Percentiles rank a stretch among this genome's conserved stretches.
Evolutionary conservation across 2,329 filamentous ascomycete species (phyloP).

Genomic region (Sordariomycetes sp.): DNA sequence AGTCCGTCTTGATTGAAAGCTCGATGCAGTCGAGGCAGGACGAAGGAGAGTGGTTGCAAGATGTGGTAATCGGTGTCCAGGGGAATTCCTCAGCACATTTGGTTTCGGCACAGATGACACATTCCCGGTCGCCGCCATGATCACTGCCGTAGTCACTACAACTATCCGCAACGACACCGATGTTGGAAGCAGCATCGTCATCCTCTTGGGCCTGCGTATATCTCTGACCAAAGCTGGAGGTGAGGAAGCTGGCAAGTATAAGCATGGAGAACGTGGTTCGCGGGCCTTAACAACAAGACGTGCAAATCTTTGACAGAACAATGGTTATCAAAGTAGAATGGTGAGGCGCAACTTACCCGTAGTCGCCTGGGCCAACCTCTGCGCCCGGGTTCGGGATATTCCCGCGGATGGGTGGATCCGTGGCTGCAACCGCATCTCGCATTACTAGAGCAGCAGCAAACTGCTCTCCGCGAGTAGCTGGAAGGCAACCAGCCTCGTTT

Average conservation of each 20-base stretch:
- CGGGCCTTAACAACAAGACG: background rate
- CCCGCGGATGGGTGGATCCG: background rate
- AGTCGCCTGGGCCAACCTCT: background rate
- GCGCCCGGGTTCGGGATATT: background rate
- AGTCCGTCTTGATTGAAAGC: slow-evolving; percentile 18
- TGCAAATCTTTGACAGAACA: background rate
- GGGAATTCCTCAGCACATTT: slow-evolving; percentile 18
- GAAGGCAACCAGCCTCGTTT: background rate
- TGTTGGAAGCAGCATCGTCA: background rate
- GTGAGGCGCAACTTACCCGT: background rate
- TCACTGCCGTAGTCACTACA: background rate
- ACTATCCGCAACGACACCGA: background rate
- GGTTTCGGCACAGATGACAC: slow-evolving; percentile 20
- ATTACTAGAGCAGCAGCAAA: background rate
- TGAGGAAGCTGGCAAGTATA: background rate
- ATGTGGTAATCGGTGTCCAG: slow-evolving; percentile 15
- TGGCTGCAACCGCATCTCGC: background rate
- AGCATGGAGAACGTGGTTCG: background rate
- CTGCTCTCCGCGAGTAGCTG: background rate
- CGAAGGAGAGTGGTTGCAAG: slow-evolving; percentile 18
- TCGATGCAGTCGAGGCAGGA: slow-evolving; percentile 21
- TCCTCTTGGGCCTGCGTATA: slow-evolving; percentile 16
- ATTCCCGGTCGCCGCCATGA: slow-evolving; percentile 14
- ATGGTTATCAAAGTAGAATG: background rate
- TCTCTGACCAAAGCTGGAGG: slow-evolving; percentile 17